Conservation (phyloP, 106 monocot genomes). For the Dendrobium catenatum region DNA sequence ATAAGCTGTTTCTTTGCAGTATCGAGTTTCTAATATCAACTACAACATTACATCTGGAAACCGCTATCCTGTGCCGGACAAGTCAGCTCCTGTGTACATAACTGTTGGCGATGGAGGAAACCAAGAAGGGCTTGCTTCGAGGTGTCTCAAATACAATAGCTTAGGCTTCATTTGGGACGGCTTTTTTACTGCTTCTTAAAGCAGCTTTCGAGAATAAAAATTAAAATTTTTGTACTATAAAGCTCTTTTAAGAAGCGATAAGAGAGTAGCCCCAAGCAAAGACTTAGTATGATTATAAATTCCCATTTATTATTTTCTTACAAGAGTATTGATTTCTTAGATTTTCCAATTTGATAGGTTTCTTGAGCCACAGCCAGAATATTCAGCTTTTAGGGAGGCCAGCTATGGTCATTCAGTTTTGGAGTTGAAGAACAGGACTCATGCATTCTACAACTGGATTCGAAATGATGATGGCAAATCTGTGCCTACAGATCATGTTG, state of each 20-base stretch:
- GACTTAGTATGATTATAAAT: not conserved
- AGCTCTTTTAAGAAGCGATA: no score
- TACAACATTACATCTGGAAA: slow-evolving; percentile 80
- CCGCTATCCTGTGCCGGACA: slow-evolving; percentile 68
- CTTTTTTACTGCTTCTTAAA: no score
- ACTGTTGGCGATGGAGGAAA: slow-evolving; percentile 99
- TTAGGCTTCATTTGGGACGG: not conserved
- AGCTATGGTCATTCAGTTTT: slow-evolving; percentile 93
- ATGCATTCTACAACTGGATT: slow-evolving; percentile 92
- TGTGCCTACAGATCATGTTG: slow-evolving; percentile 46
- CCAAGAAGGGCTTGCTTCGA: slow-evolving; percentile 92
- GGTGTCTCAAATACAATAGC: slow-evolving; percentile 22
- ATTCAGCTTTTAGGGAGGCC: slow-evolving; percentile 95
- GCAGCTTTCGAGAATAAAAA: no score
- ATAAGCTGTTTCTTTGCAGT: slow-evolving; percentile 39
- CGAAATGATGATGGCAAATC: slow-evolving; percentile 84
- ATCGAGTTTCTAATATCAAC: slow-evolving; percentile 83
- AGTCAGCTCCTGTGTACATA: slow-evolving; percentile 89
- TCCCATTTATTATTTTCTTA: not conserved
- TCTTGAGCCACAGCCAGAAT: slow-evolving; percentile 70
- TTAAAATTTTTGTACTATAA: no score
- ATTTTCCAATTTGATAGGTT: slow-evolving; percentile 39
- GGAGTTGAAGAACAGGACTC: slow-evolving; percentile 83
- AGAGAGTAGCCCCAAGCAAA: not conserved
- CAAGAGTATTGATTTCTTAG: not conserved